These are phyloP conservation scores for Cystobasidium sp. DNA, from an alignment of 1,284 basidiomycete genomes.

Conservation along the genomic window DNA sequence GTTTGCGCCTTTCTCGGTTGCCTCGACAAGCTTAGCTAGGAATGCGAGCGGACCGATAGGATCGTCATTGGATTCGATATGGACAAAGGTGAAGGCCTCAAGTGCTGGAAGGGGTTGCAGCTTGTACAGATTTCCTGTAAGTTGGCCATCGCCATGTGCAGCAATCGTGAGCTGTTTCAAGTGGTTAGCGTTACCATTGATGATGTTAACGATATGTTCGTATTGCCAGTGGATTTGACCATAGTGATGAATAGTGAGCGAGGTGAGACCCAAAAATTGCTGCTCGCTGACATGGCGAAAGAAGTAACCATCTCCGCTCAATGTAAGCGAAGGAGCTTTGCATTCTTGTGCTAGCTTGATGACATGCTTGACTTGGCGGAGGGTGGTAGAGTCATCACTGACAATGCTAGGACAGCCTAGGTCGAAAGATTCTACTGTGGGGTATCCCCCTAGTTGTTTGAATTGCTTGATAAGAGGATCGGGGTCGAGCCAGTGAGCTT, in stretches of 20 bases:
- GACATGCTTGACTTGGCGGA: background rate
- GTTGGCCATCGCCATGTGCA: background rate
- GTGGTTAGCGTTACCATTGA: background rate
- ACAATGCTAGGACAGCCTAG: slow-evolving; percentile 2
- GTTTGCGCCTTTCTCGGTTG: background rate
- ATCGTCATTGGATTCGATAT: background rate
- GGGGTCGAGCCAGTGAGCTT: background rate
- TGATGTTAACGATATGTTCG: background rate
- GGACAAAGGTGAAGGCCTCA: background rate
- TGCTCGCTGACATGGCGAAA: background rate
- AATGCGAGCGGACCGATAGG: background rate
- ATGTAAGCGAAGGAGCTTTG: background rate
- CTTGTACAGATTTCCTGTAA: background rate
- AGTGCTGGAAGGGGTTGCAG: background rate
- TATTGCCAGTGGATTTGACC: background rate
- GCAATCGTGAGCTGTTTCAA: background rate
- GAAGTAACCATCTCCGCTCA: background rate
- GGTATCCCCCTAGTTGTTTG: background rate
- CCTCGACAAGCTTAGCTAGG: background rate
- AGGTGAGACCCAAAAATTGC: background rate
- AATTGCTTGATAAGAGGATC: background rate
- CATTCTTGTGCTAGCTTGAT: background rate
- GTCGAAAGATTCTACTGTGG: background rate
- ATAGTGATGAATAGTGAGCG: background rate
- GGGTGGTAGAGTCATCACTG: background rate